These are phyloP conservation scores for Heliosperma pusillum DNA, from an alignment of 148 eudicot genomes.

Conservation along the genomic window DNA sequence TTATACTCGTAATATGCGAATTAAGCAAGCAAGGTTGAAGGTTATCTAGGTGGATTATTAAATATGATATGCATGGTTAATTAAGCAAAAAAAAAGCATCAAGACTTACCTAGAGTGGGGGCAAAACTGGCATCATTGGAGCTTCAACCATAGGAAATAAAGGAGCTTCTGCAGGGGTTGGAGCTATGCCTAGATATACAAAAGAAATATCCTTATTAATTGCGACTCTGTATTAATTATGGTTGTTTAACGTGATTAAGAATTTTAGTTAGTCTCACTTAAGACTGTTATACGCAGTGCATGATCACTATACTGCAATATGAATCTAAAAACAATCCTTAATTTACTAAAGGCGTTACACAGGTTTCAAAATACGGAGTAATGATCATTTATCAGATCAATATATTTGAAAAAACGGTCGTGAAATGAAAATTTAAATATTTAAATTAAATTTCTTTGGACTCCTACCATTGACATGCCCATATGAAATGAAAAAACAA, in stretches of 20 bases:
- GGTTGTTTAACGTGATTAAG: neutral
- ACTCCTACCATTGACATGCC: too few species aligned
- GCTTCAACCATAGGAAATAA: neutral
- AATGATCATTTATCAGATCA: too few species aligned
- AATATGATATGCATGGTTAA: too few species aligned
- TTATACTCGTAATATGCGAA: too few species aligned
- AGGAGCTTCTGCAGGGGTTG: slow-evolving; percentile 5
- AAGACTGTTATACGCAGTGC: too few species aligned
- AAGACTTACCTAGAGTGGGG: slow-evolving; percentile 7
- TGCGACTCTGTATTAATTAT: neutral
- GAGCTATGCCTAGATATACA: neutral
- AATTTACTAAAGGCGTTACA: neutral
- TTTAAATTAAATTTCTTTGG: too few species aligned
- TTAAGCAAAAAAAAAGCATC: too few species aligned
- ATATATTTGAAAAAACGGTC: too few species aligned
- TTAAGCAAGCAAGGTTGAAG: too few species aligned
- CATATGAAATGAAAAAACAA: too few species aligned
- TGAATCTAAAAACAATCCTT: neutral
- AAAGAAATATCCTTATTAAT: neutral
- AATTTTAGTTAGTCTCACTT: neutral
- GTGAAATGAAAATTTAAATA: too few species aligned
- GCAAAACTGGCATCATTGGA: slow-evolving; percentile 9
- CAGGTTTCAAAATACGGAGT: neutral
- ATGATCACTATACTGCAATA: neutral
- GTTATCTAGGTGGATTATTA: too few species aligned